Evolutionary conservation across 108 stramenopile genomes (phyloP), one percentile per base, ranked within the genome.

Genomic region (Chaetoceros tenuissimus): DNA sequence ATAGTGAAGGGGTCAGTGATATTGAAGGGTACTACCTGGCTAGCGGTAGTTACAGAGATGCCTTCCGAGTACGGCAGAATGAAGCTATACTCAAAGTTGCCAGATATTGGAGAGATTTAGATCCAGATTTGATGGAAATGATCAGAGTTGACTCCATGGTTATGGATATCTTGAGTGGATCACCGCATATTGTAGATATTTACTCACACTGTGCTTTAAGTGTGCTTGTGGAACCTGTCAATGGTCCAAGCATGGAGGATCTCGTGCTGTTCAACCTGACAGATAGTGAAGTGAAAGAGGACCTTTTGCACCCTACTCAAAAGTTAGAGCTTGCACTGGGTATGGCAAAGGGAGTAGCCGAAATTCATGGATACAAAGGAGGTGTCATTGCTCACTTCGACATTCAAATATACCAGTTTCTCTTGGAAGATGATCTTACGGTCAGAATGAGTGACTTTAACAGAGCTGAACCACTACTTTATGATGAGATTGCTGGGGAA

Each of bases 401-500:
- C 34, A 56, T 76, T 16, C 79, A 84, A 57, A 53, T 77, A 1
- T 56, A 53, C 0, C 88, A 89, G 60, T 89, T 74, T 67, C 63
- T 89, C 8, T 57, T 69, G 44, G 59, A 47, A 28, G 52, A 46
- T 50, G 74, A 54, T 29, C 74, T 54, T 48, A 51, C 48, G 31
- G 51, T 86, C 24, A 92, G 86, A 60, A 53, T 92, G 10, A 83
- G 85, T 23, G 90, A 92, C 59, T 92, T 81, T 62, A 92, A 92
- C 45, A 65, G 86, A 26, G 90, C 90, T 0, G 81, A 86, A 53
- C 57, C 81, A 30, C 57, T 83, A 56, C 66, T 82, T 19, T 86
- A 47, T 48, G 78, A 88, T 54, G 59, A 57, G 21, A 50, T 64
- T 0, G 53, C 69, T 3, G 25, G 62, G n/a, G 51, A 63, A 31